These are phyloP conservation scores for Vicia villosa DNA, from an alignment of 306 rosid species.

Conservation along the genomic window DNA sequence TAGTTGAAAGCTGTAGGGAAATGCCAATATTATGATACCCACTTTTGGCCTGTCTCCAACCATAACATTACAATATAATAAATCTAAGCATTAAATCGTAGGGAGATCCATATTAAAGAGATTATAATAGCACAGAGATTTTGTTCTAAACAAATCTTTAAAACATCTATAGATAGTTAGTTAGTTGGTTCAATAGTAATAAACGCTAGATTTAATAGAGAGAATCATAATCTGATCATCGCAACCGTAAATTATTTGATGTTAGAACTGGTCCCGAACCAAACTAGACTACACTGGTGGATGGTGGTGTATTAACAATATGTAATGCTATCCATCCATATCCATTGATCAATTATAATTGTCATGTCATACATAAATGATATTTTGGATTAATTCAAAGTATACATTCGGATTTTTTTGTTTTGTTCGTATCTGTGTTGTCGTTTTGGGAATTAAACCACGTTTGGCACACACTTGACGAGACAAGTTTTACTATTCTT, in stretches of 20 bases:
- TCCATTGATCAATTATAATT: constrained; percentile 2
- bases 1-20: constrained; percentile 27
- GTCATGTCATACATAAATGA: neutral
- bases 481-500: neutral
- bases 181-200: too few relatives aligned
- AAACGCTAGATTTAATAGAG: too few relatives aligned
- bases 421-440: neutral
- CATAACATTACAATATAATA: constrained; percentile 7
- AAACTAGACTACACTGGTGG: too few relatives aligned
- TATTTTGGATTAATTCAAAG: neutral
- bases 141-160: neutral
- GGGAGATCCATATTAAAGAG: neutral
- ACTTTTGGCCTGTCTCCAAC: constrained; percentile 35
- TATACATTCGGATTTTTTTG: neutral
- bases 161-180: too few relatives aligned
- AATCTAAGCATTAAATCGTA: constrained; percentile 18
- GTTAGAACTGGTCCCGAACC: too few relatives aligned
- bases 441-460: neutral
- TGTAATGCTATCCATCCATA: neutral
- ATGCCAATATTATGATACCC: constrained; percentile 46
- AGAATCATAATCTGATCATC: too few relatives aligned
- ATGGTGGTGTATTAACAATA: neutral
- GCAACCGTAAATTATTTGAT: too few relatives aligned
- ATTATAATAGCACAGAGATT: neutral
- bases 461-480: neutral